These are phyloP conservation scores for Pneumocystis sp. DNA, from an alignment of 1,139 yeast genomes.

Conservation along the genomic window DNA sequence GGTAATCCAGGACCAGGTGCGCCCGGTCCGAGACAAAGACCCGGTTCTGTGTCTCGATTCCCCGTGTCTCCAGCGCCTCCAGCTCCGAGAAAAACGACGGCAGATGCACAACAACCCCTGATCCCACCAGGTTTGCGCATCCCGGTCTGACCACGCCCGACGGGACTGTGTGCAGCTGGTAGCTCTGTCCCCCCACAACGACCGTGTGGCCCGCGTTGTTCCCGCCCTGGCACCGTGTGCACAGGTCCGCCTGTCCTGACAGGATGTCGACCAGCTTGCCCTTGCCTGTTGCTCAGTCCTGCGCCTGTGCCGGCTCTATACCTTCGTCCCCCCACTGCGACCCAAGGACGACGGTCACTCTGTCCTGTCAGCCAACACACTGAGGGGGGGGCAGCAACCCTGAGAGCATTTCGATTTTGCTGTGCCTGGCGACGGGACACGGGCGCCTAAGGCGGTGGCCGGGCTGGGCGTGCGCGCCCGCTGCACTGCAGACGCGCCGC, in stretches of 20 bases:
- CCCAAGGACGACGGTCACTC: conserved; percentile 91
- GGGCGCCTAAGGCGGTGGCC: no score
- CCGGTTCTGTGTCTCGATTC: conserved; percentile 63
- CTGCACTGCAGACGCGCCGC: not conserved
- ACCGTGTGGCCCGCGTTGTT: conserved; percentile 98
- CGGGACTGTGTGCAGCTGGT: conserved; percentile 97
- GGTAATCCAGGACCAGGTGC: conserved; percentile 93
- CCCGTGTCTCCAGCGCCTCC: conserved; percentile 59
- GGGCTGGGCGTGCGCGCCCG: no score
- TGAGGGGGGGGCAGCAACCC: not conserved
- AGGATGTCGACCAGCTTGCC: conserved; percentile 90
- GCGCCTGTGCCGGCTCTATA: no score
- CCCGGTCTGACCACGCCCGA: conserved; percentile 83
- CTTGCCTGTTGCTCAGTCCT: no score
- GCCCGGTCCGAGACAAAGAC: conserved; percentile 85
- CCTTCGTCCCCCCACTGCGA: conserved; percentile 99
- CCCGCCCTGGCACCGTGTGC: conserved; percentile 97
- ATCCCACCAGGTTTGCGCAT: conserved; percentile 78
- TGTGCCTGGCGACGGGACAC: no score
- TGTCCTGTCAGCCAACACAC: conserved; percentile 16
- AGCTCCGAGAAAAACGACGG: conserved; percentile 88
- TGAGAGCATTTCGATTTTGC: not conserved
- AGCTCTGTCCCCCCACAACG: conserved; percentile 73
- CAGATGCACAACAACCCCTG: conserved; percentile 91
- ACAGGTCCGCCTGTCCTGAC: conserved; percentile 86